A percentile compares a stretch with the other conserved stretches of the same genome.
Evolutionary conservation across 768 basidiomycete genomes (phyloP).

Genomic region (Tricholoma hemisulphureum): DNA sequence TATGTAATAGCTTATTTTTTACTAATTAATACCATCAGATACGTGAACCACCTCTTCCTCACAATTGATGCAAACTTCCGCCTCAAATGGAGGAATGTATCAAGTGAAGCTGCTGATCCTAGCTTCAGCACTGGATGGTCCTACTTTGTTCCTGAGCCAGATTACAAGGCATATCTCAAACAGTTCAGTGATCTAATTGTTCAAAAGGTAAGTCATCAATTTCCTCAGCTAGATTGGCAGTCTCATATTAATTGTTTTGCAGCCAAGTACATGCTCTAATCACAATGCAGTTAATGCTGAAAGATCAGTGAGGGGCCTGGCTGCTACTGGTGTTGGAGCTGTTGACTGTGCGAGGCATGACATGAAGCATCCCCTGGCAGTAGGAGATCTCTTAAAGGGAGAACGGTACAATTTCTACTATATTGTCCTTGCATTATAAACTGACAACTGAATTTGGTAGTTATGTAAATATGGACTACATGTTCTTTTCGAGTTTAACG

Average conservation of each 20-base stretch:
- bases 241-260: neutral
- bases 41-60: slow-evolving; percentile 5
- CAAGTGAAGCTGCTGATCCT: neutral
- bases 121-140: neutral
- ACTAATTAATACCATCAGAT: neutral
- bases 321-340: slow-evolving; percentile 1
- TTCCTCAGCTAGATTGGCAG: no score
- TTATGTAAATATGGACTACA: slow-evolving; percentile 8
- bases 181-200: slow-evolving; percentile 9
- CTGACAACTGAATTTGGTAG: neutral
- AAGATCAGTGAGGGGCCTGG: neutral
- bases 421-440: neutral
- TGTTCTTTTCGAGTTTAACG: slow-evolving; percentile 1
- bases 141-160: slow-evolving; percentile 7
- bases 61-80: slow-evolving; percentile 9
- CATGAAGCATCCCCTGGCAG: neutral
- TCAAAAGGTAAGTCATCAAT: neutral
- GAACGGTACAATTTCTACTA: neutral
- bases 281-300: slow-evolving; percentile 1
- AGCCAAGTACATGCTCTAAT: slow-evolving; percentile 2
- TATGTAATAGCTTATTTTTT: neutral
- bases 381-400: neutral
- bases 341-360: slow-evolving; percentile 2
- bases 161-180: slow-evolving; percentile 14
- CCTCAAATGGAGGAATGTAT: slow-evolving; percentile 4